phyloP scores from a whole-genome alignment of 2,329 filamentous ascomycete species.

The Fusarium secorum region DNA sequence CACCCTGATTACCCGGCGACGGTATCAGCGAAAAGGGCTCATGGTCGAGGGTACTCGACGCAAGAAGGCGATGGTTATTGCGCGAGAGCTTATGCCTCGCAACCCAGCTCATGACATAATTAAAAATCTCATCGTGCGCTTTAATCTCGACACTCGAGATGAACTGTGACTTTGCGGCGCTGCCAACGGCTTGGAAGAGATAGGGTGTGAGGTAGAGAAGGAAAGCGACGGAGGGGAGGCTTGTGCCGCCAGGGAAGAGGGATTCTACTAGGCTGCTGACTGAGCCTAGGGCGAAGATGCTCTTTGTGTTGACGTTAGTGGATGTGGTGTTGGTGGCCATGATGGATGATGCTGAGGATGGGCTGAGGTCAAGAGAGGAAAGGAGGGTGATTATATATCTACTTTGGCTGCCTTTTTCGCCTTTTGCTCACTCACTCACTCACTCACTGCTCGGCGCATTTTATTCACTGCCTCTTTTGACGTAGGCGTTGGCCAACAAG shows the following conservation, averaged over 20 bases:
- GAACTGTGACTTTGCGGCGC: not conserved
- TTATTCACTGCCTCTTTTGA: not conserved
- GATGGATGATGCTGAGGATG: not conserved
- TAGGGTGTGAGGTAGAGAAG: constrained; percentile 5
- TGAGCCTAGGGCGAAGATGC: not conserved
- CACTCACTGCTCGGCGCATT: not conserved
- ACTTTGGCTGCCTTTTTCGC: not conserved
- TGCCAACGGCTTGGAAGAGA: not conserved
- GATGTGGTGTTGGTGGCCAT: not conserved
- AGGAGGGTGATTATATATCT: not conserved
- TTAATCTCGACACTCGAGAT: constrained; percentile 24
- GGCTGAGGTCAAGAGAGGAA: not conserved
- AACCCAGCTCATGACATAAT: constrained; percentile 26
- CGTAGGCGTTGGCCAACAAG: not conserved
- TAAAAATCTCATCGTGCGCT: constrained; percentile 22
- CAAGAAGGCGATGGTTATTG: constrained; percentile 20
- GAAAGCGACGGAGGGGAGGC: not conserved
- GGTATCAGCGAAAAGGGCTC: not conserved
- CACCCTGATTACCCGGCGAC: not conserved
- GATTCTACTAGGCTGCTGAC: not conserved
- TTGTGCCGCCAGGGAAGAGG: not conserved
- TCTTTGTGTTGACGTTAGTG: not conserved
- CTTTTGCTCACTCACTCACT: not conserved
- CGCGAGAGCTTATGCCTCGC: constrained; percentile 15
- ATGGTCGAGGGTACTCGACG: constrained; percentile 8